Conservation (phyloP, 1,284 basidiomycete species). For the Coniferiporia sulphurascens region DNA sequence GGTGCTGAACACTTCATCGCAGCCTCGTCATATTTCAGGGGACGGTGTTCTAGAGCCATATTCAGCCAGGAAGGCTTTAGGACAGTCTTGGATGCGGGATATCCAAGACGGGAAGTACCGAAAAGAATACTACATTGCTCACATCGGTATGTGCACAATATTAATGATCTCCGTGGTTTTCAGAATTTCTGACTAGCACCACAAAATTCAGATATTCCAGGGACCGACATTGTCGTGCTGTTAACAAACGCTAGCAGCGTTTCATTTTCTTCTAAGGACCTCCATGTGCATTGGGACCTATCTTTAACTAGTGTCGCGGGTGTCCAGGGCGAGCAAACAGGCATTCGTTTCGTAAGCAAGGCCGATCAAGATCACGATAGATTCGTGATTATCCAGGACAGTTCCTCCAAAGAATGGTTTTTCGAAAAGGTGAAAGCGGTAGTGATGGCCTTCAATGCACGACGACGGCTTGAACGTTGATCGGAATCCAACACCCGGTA, state of each 20-base stretch:
- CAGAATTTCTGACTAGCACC: constrained; percentile 9
- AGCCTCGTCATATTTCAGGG: constrained; percentile 83
- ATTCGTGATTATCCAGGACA: constrained; percentile 74
- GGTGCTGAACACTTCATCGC: not conserved
- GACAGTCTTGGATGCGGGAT: constrained; percentile 96
- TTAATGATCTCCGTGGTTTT: constrained; percentile 1
- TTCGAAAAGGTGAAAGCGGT: constrained; percentile 68
- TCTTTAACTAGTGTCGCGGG: constrained; percentile 84
- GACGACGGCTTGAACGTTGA: constrained; percentile 60
- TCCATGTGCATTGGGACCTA: constrained; percentile 91
- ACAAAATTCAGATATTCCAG: constrained; percentile 56
- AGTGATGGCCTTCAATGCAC: constrained; percentile 69
- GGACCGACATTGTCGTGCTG: constrained; percentile 80
- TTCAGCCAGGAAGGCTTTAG: constrained; percentile 84
- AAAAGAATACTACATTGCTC: constrained; percentile 86
- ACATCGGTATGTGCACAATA: constrained; percentile 58
- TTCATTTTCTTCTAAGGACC: constrained; percentile 81
- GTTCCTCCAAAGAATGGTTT: constrained; percentile 71
- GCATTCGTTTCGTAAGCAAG: constrained; percentile 83
- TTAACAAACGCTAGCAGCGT: constrained; percentile 78
- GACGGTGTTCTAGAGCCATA: constrained; percentile 90
- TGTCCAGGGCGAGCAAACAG: constrained; percentile 84
- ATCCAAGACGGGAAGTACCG: constrained; percentile 84
- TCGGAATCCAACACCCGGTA: constrained; percentile 11
- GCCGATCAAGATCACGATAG: constrained; percentile 65